These are phyloP conservation scores for Amaranthus palmeri DNA, from an alignment of 148 eudicot genomes.

Conservation along the genomic window DNA sequence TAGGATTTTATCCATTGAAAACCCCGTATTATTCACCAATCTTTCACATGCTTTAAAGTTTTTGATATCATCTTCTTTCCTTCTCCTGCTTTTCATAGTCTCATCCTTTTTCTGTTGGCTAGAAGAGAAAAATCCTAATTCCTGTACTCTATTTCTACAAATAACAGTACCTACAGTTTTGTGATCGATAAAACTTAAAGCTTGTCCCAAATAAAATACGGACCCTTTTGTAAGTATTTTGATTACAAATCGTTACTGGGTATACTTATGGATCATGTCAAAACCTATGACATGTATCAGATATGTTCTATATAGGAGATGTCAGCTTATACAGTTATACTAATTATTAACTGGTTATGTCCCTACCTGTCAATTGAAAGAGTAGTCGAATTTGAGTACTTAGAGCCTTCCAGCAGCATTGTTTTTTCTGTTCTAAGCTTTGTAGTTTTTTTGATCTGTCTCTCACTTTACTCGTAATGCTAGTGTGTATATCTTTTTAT, in stretches of 20 bases:
- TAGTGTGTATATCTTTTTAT: not conserved
- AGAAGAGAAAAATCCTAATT: not conserved
- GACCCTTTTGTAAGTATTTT: not conserved
- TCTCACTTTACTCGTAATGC: not conserved
- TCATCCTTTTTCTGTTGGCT: not conserved
- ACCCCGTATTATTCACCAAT: not conserved
- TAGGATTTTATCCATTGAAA: not conserved
- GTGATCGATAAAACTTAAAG: no score
- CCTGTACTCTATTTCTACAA: no score
- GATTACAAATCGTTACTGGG: not conserved
- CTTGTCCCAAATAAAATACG: not conserved
- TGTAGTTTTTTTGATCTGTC: not conserved
- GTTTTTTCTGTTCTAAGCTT: not conserved
- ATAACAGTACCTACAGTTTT: no score
- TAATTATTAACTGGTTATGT: not conserved
- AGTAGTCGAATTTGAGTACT: not conserved
- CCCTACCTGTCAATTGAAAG: not conserved
- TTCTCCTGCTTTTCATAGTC: not conserved
- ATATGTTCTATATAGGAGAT: not conserved
- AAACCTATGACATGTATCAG: not conserved
- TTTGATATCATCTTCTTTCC: not conserved
- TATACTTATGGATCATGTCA: no score
- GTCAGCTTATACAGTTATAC: not conserved
- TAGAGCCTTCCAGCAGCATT: not conserved
- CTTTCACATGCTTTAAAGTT: not conserved